Evolutionary conservation across 192 early-diverging fungal species (phyloP), one percentile per base, ranked within the genome.

Genomic region (Phlyctochytrium planicorne): DNA sequence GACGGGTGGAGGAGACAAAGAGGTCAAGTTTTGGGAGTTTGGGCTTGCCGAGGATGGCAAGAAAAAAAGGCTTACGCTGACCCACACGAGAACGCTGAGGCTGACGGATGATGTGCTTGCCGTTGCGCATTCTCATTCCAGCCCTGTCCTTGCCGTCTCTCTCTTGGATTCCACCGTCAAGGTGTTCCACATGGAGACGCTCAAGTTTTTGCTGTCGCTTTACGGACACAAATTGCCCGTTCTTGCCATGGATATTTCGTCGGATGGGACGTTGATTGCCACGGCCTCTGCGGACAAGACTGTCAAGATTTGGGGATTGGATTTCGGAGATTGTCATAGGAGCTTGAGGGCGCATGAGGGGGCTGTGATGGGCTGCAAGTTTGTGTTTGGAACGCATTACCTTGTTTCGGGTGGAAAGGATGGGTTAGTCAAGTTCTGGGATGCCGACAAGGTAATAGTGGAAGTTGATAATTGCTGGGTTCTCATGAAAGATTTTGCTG

Each of bases 271-370:
- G 29, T 78, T 99, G 70, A 85, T 99, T 67, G 91, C 90, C 16
- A 99, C 96, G 0, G 93, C 89, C n/a, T 95, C 93, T 2, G 91
- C 94, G 0, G 97, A 99, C 81, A 98, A 98, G 84, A 94, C 93
- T 60, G 87, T 99, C 53, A 99, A 99, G 78, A 81, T 99, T 34
- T 99, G 97, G 97, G 97, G 97, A 32, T 76, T 98, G 65, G 97
- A 99, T 81, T 99, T 99, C 82, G 97, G 97, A 56, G 97, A 99
- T 84, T 99, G 97, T 73, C 97, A 96, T 75, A 88, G 89, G 71
- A 94, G 92, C 50, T 68, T 99, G 53, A 84, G 94, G 66, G 95
- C 94, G 20, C n/a, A n/a, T n/a, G n/a, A n/a, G n/a, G n/a, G n/a
- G n/a, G n/a, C n/a, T n/a, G n/a, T n/a, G n/a, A n/a, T n/a, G n/a